Evolutionary conservation across 2,329 filamentous ascomycete genomes (phyloP).

Genomic region (Talaromyces sp.): DNA sequence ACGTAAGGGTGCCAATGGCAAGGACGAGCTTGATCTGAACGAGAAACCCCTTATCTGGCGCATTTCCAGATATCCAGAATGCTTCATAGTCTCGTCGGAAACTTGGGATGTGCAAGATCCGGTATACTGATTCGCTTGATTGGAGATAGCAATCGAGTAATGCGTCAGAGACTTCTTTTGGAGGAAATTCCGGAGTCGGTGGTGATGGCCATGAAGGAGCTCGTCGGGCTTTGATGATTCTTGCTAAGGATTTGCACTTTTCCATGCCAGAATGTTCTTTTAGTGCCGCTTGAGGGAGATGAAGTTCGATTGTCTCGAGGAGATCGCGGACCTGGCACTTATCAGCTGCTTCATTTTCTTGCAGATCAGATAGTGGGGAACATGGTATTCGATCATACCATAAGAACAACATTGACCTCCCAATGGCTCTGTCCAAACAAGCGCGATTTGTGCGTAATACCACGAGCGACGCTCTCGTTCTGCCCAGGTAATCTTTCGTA

Average conservation of each 20-base stretch:
- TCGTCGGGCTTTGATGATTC: constrained; percentile 51
- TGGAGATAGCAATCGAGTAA: constrained; percentile 55
- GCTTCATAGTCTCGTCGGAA: constrained; percentile 56
- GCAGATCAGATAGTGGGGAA: background rate
- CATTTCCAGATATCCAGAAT: constrained; percentile 41
- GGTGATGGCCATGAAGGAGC: constrained; percentile 14
- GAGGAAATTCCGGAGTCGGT: constrained; percentile 46
- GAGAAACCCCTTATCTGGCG: constrained; percentile 45
- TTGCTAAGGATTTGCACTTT: constrained; percentile 54
- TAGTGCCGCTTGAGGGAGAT: constrained; percentile 31
- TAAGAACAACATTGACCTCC: constrained; percentile 46
- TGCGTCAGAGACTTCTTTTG: constrained; percentile 42
- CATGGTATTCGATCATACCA: constrained; percentile 37
- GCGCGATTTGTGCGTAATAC: constrained; percentile 46
- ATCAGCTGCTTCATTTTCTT: background rate
- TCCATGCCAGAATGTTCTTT: constrained; percentile 40
- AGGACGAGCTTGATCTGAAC: constrained; percentile 58
- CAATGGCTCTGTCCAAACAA: constrained; percentile 57
- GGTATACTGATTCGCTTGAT: constrained; percentile 53
- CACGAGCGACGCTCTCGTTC: constrained; percentile 26
- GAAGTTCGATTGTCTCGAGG: constrained; percentile 2
- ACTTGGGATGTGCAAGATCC: constrained; percentile 56
- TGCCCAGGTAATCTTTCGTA: constrained; percentile 36
- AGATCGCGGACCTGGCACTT: constrained; percentile 6
- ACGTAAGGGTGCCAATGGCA: constrained; percentile 53